Base-by-base conservation (phyloP, 208 protist species). In the Wallacemonas sp. region DNA sequence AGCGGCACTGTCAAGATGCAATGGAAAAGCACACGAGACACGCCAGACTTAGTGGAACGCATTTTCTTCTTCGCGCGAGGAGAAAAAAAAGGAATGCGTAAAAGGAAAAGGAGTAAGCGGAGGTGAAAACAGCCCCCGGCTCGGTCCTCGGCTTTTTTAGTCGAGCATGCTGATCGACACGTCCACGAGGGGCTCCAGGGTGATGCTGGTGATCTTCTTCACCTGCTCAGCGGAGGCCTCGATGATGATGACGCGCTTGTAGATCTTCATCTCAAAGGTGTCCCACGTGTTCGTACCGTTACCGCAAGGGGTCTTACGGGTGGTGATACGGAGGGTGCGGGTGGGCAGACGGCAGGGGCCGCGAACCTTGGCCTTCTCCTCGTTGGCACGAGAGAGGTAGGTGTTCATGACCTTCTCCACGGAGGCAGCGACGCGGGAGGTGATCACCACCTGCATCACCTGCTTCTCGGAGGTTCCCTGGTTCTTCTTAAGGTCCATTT, bases 221-320 rank as follows among this genome's bases (percentile, higher is more conserved):
- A 98, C 87, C 68, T 91, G 70, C 69, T 91, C 86, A 63, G 79
- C 79, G 48, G 97, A 83, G 54, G 91, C 85, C 72, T 97, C 79
- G 42, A 99, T 87, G 84, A 99, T 97, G 74, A 99, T 98, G 57
- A 99, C 78, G 82, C 99, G 97, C 96, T 99, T 99, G 98, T 99
- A 98, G 87, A 99, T 98, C 81, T 98, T 96, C 98, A 99, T 98
- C 91, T 99, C 97, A 72, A 96, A 99, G 44, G 94, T 91, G 84
- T 99, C 98, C 97, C 98, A 99, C 46, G 99, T 99, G 86, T 99
- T 99, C 72, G 98, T 99, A 97, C 98, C 99, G 86, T 99, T 98
- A 98, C 99, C 99, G 94, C 98, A 99, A 72, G 99, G 98, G 54
- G 98, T 98, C 88, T 99, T 99, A 78, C 98, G 90, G 69, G 97